Conservation (phyloP, 78 protist genomes). For the Monocercomonoides exilis region DNA sequence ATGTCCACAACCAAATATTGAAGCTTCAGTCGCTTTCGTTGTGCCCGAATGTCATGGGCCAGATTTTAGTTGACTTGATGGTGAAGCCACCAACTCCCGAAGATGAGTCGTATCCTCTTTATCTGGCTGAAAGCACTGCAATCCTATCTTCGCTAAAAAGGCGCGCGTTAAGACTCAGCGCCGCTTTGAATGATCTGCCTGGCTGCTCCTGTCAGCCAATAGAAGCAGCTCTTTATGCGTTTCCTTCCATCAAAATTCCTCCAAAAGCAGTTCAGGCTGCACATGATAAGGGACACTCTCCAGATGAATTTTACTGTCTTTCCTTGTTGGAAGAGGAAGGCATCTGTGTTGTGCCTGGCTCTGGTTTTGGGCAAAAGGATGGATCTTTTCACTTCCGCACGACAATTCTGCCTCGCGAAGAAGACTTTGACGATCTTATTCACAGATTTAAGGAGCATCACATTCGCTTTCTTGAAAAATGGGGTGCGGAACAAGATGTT, state of each 20-base stretch:
- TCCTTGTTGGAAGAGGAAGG: slow-evolving; percentile 82
- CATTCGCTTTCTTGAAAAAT: neutral
- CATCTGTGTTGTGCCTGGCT: slow-evolving; percentile 87
- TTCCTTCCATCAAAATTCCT: slow-evolving; percentile 89
- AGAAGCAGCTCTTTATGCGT: slow-evolving; percentile 88
- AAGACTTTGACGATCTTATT: slow-evolving; percentile 50
- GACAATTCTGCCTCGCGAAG: slow-evolving; percentile 94
- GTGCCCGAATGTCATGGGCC: slow-evolving; percentile 90
- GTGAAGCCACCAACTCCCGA: slow-evolving; percentile 74
- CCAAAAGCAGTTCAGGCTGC: slow-evolving; percentile 71
- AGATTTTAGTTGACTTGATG: slow-evolving; percentile 57
- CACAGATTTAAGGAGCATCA: neutral
- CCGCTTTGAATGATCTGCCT: neutral
- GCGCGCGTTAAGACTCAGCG: slow-evolving; percentile 19
- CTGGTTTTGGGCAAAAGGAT: slow-evolving; percentile 85
- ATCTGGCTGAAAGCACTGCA: slow-evolving; percentile 40
- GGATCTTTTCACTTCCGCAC: slow-evolving; percentile 95
- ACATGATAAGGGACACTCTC: slow-evolving; percentile 38
- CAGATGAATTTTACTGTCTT: slow-evolving; percentile 85
- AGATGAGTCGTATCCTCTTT: slow-evolving; percentile 43
- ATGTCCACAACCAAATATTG: slow-evolving; percentile 21
- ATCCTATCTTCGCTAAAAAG: slow-evolving; percentile 38
- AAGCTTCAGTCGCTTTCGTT: slow-evolving; percentile 77
- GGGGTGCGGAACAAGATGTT: no score
- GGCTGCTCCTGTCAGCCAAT: slow-evolving; percentile 31